phyloP scores from a whole-genome alignment of 331 rosid species.

The Malus hybrid region DNA sequence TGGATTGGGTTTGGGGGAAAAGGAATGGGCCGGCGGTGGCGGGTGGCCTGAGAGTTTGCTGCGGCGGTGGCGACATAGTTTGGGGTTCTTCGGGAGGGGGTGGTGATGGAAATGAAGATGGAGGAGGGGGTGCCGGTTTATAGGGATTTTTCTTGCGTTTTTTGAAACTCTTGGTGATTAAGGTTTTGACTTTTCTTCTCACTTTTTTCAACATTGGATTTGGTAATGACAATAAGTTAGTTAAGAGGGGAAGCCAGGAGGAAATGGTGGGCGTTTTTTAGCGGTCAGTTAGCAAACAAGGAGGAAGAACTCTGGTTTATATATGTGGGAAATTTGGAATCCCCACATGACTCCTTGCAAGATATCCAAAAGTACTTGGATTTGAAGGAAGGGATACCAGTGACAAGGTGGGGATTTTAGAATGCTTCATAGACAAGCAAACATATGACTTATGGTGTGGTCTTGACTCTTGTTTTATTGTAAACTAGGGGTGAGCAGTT shows the following conservation, averaged over 20 bases:
- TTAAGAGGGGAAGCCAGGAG: constrained; percentile 13
- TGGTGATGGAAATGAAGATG: neutral
- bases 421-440: constrained; percentile 8
- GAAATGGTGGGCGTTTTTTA: neutral
- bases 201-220: constrained; percentile 35
- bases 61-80: neutral
- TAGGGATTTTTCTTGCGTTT: neutral
- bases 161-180: constrained; percentile 18
- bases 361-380: neutral
- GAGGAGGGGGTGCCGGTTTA: neutral
- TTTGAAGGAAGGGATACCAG: constrained; percentile 6
- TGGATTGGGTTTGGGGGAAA: constrained; percentile 50
- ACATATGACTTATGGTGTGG: too few species aligned
- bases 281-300: neutral
- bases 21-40: constrained; percentile 22
- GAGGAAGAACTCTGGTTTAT: neutral
- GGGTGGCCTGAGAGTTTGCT: constrained; percentile 9
- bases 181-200: constrained; percentile 19
- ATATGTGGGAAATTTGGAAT: neutral
- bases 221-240: too few species aligned
- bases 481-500: too few species aligned
- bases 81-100: constrained; percentile 5
- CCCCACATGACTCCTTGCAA: neutral
- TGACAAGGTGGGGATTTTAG: neutral
- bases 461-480: too few species aligned